phyloP scores from a whole-genome alignment of 208 protist genomes.

The Naegleria fowleri region DNA sequence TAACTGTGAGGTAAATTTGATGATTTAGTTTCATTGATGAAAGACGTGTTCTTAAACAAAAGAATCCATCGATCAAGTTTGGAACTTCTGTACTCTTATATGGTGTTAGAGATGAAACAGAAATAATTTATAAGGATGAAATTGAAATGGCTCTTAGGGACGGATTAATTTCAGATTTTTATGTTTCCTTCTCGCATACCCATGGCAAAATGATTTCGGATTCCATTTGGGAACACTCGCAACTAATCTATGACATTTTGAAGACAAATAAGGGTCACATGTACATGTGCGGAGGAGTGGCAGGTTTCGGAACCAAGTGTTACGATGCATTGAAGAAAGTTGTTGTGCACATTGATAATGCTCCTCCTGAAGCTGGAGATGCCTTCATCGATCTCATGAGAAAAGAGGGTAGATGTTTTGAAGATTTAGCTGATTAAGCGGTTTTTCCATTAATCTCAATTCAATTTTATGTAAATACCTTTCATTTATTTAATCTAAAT shows the following conservation, averaged over 20 bases:
- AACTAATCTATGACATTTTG: background rate
- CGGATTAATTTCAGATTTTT: constrained; percentile 57
- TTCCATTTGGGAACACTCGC: background rate
- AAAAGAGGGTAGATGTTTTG: background rate
- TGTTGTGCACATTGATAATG: background rate
- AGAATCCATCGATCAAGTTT: background rate
- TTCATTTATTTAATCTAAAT: too few relatives aligned
- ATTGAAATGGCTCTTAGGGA: constrained; percentile 36
- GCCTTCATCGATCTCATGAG: background rate
- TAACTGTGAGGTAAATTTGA: too few relatives aligned
- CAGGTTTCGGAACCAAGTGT: background rate
- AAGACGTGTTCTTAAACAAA: background rate
- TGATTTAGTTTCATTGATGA: constrained; percentile 71
- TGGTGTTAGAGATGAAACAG: constrained; percentile 46
- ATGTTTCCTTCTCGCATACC: constrained; percentile 65
- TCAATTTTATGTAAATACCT: too few relatives aligned
- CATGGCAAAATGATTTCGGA: background rate
- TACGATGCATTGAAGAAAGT: background rate
- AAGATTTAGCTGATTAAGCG: background rate
- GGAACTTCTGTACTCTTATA: constrained; percentile 49
- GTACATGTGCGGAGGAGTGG: background rate
- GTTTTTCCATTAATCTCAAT: too few relatives aligned
- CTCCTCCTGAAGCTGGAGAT: background rate
- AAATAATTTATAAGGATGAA: constrained; percentile 57
- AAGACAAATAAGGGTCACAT: background rate